phyloP scores from a whole-genome alignment of 164 flowering plant genomes.

The Kalanchoe fedtschenkoi region DNA sequence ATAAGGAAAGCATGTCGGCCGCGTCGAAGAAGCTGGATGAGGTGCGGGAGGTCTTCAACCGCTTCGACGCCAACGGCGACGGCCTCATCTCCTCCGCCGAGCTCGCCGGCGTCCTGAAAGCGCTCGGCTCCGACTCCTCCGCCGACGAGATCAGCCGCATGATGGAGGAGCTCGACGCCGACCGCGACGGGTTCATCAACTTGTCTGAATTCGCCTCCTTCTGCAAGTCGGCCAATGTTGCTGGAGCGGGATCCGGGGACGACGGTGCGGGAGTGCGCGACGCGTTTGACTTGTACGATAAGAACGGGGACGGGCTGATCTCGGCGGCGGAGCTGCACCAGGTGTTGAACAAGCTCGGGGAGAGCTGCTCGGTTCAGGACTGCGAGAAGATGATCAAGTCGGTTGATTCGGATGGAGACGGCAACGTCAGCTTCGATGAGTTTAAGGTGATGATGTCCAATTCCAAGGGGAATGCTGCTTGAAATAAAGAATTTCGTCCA shows the following conservation, averaged over 20 bases:
- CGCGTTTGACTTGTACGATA: conserved; percentile 56
- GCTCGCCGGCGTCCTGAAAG: neutral
- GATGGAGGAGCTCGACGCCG: conserved; percentile 43
- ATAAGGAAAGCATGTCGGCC: neutral
- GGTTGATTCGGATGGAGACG: conserved; percentile 64
- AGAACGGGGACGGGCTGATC: conserved; percentile 50
- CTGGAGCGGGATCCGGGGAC: conserved; percentile 19
- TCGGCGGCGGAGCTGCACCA: conserved; percentile 49
- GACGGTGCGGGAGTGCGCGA: conserved; percentile 32
- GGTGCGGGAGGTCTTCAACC: conserved; percentile 1
- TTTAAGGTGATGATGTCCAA: conserved; percentile 8
- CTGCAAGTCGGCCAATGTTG: conserved; percentile 19
- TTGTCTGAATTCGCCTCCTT: conserved; percentile 31
- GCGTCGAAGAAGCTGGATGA: neutral
- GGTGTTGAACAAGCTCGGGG: conserved; percentile 40
- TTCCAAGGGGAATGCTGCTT: neutral
- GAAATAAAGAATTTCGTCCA: no score
- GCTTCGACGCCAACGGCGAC: conserved; percentile 6
- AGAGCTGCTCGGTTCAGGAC: conserved; percentile 38
- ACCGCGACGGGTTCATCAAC: conserved; percentile 38
- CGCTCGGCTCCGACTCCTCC: conserved; percentile 2
- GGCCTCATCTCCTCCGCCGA: conserved; percentile 4
- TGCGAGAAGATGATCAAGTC: conserved; percentile 45
- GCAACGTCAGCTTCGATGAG: conserved; percentile 47
- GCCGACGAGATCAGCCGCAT: conserved; percentile 24